Evolutionary conservation across 2,329 filamentous ascomycete species (phyloP), one percentile per base, ranked within the genome.

Genomic region (Clonostachys sp.): DNA sequence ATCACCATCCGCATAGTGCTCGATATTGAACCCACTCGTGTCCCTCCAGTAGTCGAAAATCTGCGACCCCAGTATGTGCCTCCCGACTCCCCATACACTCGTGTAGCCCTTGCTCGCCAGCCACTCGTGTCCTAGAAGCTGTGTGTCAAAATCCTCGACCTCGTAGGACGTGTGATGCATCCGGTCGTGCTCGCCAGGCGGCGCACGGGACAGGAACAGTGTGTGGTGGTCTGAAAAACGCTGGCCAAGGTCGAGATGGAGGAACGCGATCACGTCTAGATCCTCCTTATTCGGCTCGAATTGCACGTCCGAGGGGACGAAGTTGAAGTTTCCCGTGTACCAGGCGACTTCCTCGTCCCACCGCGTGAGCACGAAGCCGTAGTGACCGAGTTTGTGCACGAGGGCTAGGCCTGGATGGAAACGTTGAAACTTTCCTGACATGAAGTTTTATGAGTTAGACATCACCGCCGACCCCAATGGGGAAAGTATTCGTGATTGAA

Each of bases 31-130:
- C 0, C 71, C 70, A 6, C 62, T 72, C 2, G 71, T 68, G 61
- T 82, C 79, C 56, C 67, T 73, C 79, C 80, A 84, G 59, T 84
- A 84, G 57, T 85, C 81, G 52, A 84, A 85, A 39, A 84, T 73
- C 61, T 84, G 80, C 42, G 67, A 73, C 1, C 81, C 81, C 18
- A 83, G 59, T 10, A 83, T 70, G 63, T 85, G 81, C 41, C 81
- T 62, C 0, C 82, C 81, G 0, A 85, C 74, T 0, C 81, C 81
- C 81, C 81, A 85, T 13, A 80, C 73, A 20, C 62, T 67, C 50
- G 70, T 71, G 52, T 77, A 83, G 3, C 71, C 72, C 54, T 78
- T 76, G 42, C 70, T 61, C 0, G 61, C 66, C 41, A 86, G 62
- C 73, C 77, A 83, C 45, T 80, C 66, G 57, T 85, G 81, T 0